These are phyloP conservation scores for Metschnikowia lunata DNA, from an alignment of 805 yeast genomes.

Conservation along the genomic window DNA sequence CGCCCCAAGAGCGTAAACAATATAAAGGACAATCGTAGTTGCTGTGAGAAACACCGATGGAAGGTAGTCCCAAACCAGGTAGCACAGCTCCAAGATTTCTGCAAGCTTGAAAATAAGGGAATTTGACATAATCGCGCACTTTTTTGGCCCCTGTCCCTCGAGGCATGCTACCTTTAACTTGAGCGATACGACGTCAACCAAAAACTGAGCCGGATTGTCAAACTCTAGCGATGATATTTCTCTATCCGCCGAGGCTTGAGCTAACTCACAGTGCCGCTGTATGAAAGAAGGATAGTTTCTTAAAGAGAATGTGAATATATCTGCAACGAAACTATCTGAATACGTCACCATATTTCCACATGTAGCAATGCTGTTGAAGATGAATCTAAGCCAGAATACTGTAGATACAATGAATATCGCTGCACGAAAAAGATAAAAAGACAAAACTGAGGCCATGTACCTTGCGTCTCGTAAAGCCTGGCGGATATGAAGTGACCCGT, in stretches of 20 bases:
- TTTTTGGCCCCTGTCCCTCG: background rate
- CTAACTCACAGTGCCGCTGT: conserved; percentile 8
- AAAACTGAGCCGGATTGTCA: conserved; percentile 17
- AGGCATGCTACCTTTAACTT: conserved; percentile 7
- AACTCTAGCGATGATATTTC: background rate
- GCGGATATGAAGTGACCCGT: conserved; percentile 5
- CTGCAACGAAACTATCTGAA: conserved; percentile 25
- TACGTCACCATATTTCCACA: conserved; percentile 28
- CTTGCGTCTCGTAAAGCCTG: background rate
- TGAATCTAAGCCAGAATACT: conserved; percentile 18
- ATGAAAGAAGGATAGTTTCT: conserved; percentile 17
- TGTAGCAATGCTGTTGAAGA: conserved; percentile 18
- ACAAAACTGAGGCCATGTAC: conserved; percentile 9
- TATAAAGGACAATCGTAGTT: conserved; percentile 11
- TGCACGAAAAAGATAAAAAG: conserved; percentile 4
- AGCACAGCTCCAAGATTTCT: conserved; percentile 7
- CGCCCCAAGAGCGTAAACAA: conserved; percentile 13
- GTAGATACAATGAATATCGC: conserved; percentile 2
- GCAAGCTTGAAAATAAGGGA: conserved; percentile 15
- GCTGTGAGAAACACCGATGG: conserved; percentile 10
- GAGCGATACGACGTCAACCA: conserved; percentile 8
- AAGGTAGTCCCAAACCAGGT: conserved; percentile 5
- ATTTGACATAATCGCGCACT: conserved; percentile 5
- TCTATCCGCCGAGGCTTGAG: background rate
- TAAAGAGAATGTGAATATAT: conserved; percentile 26